These are phyloP conservation scores for Neonectria neomacrospora DNA, from an alignment of 2,329 filamentous ascomycete genomes.

Conservation along the genomic window DNA sequence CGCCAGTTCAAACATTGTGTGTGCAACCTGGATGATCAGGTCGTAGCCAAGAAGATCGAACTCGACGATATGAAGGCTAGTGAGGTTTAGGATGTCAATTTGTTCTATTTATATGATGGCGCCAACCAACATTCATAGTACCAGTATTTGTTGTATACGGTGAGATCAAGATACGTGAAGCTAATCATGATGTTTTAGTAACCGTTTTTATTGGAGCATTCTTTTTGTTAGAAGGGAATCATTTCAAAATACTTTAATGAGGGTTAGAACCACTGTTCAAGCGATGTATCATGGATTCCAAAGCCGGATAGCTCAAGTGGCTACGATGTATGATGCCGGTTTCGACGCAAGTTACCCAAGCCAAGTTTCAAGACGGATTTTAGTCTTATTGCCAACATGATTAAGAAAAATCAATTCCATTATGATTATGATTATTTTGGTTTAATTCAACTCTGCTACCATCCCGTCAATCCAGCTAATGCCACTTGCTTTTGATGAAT, in stretches of 20 bases:
- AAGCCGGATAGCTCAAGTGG: no score
- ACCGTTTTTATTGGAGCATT: neutral
- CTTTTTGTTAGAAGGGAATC: neutral
- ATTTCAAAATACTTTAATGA: neutral
- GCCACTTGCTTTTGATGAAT: neutral
- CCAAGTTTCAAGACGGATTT: no score
- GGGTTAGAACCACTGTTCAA: neutral
- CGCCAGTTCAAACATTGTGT: constrained; percentile 28
- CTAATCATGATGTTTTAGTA: neutral
- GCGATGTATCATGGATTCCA: no score
- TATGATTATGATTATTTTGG: neutral
- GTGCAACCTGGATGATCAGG: constrained; percentile 25
- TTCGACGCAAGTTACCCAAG: no score
- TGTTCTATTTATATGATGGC: neutral
- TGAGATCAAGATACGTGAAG: neutral
- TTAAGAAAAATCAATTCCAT: neutral
- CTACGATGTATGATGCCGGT: no score
- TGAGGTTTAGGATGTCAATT: neutral
- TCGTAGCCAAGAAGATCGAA: constrained; percentile 25
- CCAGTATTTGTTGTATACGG: neutral
- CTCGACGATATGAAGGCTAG: constrained; percentile 22
- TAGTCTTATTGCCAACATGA: neutral
- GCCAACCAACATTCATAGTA: no score
- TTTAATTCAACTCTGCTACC: neutral
- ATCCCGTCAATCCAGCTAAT: neutral